These are phyloP conservation scores for Beta macrorhiza DNA, from an alignment of 179 eudicot species.

Conservation along the genomic window DNA sequence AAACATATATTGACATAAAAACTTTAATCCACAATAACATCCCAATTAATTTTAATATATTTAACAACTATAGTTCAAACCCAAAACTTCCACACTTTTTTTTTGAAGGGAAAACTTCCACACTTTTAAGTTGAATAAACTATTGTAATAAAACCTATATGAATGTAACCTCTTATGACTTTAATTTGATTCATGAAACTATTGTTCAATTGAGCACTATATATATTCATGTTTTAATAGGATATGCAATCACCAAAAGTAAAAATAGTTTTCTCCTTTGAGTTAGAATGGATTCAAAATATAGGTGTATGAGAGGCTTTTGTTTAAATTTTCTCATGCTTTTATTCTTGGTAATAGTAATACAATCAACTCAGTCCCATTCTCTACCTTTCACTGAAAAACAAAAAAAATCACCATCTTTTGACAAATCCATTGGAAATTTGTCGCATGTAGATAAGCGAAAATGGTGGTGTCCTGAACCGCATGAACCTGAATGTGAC, in stretches of 20 bases:
- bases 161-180: not conserved
- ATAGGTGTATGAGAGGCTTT: not conserved
- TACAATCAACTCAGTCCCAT: not conserved
- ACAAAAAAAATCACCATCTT: not conserved
- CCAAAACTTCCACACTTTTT: not conserved
- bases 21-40: no score
- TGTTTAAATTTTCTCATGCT: not conserved
- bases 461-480: conserved; percentile 3
- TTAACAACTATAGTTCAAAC: not conserved
- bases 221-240: not conserved
- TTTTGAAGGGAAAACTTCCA: not conserved
- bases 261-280: not conserved
- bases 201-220: not conserved
- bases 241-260: not conserved
- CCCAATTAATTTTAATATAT: not conserved
- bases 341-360: not conserved
- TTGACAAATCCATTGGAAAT: not conserved
- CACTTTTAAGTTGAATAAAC: not conserved
- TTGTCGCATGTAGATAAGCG: not conserved
- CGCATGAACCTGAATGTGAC: not conserved
- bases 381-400: not conserved
- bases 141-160: not conserved
- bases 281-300: not conserved
- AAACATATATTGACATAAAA: no score
- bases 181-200: not conserved